Evolutionary conservation across 2,329 filamentous ascomycete genomes (phyloP), one percentile per base, ranked within the genome.

Genomic region (Fusarium virguliforme): DNA sequence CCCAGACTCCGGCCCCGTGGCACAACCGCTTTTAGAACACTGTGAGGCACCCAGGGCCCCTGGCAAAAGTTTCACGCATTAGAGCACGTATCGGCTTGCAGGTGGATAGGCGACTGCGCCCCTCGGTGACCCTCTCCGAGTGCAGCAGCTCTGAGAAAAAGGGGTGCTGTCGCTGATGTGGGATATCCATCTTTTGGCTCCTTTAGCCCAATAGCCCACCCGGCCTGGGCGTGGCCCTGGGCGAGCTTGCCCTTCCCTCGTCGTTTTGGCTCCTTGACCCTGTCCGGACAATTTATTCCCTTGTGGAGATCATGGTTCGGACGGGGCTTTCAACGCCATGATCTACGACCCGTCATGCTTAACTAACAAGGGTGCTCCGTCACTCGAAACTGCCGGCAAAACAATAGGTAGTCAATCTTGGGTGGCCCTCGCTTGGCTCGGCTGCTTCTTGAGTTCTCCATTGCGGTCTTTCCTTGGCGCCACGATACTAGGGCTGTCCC

Each of bases 301-400:
- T 75, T 76, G 74, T 75, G 74, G 75, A 76, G 75, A 76, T 76
- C 75, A 75, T 75, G 73, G 75, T 76, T 76, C 75, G 75, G 74
- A 76, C 73, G 72, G 75, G 74, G 74, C 73, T 55, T 57, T 72
- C 73, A 73, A 73, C 73, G 75, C 74, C 73, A 76, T 76, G 75
- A 76, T 76, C 75, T 76, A 73, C 75, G 72, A 74, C 72, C 75
- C 73, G 70, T 68, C 64, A 74, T 68, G 68, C 74, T 62, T 71
- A 74, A 66, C 67, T 62, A 71, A 62, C 72, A 74, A 73, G 73
- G 74, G 64, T 71, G 63, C 65, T 60, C 66, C 54, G 68, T 70
- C 70, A 65, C 68, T 74, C 67, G 65, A 76, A 74, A 75, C 74
- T 76, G 65, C 70, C 73, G 72, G 72, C 66, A 69, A 76, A 65